phyloP scores from a whole-genome alignment of 2,329 filamentous ascomycete genomes.

The Cercospora janseana region DNA sequence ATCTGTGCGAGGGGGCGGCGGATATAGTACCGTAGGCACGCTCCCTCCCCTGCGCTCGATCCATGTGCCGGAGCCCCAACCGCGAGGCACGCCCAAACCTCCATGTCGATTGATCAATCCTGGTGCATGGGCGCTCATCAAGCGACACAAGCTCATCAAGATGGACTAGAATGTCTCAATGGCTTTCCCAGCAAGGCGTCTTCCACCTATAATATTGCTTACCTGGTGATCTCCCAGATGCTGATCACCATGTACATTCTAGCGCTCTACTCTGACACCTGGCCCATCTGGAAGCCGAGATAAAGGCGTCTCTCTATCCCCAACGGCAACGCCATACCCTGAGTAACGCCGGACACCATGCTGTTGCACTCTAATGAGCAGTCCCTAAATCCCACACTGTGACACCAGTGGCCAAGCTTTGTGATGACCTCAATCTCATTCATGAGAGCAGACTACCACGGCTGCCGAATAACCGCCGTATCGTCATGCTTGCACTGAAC shows the following conservation, averaged over 20 bases:
- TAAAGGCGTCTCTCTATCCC: neutral
- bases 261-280: neutral
- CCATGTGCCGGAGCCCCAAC: too few species aligned
- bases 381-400: neutral
- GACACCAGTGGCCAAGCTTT: too few species aligned
- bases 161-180: too few species aligned
- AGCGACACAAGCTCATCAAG: too few species aligned
- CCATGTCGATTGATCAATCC: too few species aligned
- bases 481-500: slow-evolving; percentile 39
- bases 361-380: neutral
- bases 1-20: neutral
- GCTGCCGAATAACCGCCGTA: slow-evolving; percentile 36
- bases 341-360: slow-evolving; percentile 9
- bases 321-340: neutral
- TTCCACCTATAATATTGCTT: neutral
- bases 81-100: too few species aligned
- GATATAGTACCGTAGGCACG: neutral
- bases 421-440: neutral
- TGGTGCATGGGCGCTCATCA: too few species aligned
- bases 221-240: neutral
- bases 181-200: too few species aligned
- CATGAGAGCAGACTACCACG: slow-evolving; percentile 22
- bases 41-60: too few species aligned
- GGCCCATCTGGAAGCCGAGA: neutral
- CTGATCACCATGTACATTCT: neutral